phyloP scores from a whole-genome alignment of 495 filamentous ascomycete species.

The Sordaria brevicollis region DNA sequence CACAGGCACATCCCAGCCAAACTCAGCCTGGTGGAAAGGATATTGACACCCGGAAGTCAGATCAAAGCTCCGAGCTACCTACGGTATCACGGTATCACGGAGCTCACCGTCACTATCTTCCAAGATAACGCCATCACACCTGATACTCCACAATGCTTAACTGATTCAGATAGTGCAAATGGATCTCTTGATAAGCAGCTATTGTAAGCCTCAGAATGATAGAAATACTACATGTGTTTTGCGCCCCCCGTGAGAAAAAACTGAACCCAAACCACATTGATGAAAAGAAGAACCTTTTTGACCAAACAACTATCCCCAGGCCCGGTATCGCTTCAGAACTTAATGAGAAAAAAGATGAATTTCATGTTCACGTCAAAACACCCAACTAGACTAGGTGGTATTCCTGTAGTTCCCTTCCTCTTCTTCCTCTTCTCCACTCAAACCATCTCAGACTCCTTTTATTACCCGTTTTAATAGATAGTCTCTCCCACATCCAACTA shows the following conservation, averaged over 20 bases:
- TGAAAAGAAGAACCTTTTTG: not conserved
- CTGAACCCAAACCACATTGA: not conserved
- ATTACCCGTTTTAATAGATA: constrained; percentile 7
- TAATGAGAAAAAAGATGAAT: not conserved
- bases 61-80: not conserved
- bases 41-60: not conserved
- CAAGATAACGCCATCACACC: not conserved
- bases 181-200: not conserved
- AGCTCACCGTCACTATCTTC: not conserved
- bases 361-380: not conserved
- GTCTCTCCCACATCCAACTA: constrained; percentile 2
- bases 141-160: not conserved
- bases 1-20: not conserved
- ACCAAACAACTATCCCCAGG: not conserved
- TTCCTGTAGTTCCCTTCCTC: not conserved
- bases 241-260: not conserved
- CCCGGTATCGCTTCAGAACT: not conserved
- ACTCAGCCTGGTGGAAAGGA: not conserved
- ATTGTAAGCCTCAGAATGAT: too few relatives aligned
- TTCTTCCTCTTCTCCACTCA: not conserved
- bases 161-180: not conserved
- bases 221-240: not conserved
- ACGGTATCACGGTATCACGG: not conserved
- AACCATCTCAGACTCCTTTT: constrained; percentile 3
- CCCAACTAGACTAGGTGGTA: not conserved